Evolutionary conservation across 2,329 filamentous ascomycete genomes (phyloP), one percentile per base, ranked within the genome.

Genomic region (Coniochaeta prunicola): DNA sequence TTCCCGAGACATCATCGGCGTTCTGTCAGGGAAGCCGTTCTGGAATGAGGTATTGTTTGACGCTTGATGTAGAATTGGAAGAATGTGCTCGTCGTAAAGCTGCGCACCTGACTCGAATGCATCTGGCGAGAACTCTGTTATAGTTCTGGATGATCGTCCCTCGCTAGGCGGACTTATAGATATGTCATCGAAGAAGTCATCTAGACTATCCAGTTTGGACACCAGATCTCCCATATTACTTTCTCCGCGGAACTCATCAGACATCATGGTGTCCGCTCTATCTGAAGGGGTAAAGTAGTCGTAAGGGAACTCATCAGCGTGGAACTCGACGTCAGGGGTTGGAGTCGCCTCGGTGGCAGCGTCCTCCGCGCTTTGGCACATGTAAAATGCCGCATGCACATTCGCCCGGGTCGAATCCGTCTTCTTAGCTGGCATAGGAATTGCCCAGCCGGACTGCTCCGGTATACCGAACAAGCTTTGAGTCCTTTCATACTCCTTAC

Each of bases 401-500:
- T 99, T 99, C 59, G 88, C 84, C 59, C 94, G 84, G 4, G 94
- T 97, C 34, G 87, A 84, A 58, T 89, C 87, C 0, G 92, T 94
- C 75, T 96, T 93, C 59, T 90, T 88, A 0, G 93, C 93, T 17
- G 94, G 94, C 70, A 96, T 85, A 0, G 94, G 93, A 50, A 99
- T 91, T 0, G 94, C 94, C 94, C 94, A 99, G 1, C 94, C 94
- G 17, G 91, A 94, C 24, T 92, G 88, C 70, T 97, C 93, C 0
- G 94, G 94, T 60, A 99, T 97, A 30, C 96, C 96, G 70, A 97
- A 99, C 34, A 99, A 76, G 68, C 92, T 97, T 70, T 96, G 90
- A 0, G 91, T 96, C 24, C 90, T 87, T 69, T 96, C 93, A 66
- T 96, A 97, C 73, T 97, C 92, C 70, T 97, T 97, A 55, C 91